Conservation (phyloP, 805 yeast species). For the Alloascoidea africana region DNA sequence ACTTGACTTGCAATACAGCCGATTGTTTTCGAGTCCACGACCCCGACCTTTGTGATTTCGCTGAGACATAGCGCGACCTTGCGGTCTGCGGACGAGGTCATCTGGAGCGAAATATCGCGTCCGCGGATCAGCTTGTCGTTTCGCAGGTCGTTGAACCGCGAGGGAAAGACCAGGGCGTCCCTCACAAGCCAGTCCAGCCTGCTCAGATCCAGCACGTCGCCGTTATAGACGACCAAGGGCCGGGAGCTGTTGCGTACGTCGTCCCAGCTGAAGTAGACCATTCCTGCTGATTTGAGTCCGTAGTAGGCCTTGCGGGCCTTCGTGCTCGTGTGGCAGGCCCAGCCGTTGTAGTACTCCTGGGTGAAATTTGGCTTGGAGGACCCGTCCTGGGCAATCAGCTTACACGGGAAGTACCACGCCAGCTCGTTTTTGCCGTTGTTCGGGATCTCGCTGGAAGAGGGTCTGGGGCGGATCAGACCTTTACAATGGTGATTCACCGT, state of each 20-base stretch:
- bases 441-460: too few relatives aligned
- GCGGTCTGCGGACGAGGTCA: slow-evolving; percentile 27
- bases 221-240: slow-evolving; percentile 62
- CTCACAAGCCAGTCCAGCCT: slow-evolving; percentile 50
- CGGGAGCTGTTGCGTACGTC: slow-evolving; percentile 47
- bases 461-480: slow-evolving; percentile 56
- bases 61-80: slow-evolving; percentile 57
- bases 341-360: slow-evolving; percentile 41
- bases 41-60: slow-evolving; percentile 71
- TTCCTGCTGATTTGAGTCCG: slow-evolving; percentile 37
- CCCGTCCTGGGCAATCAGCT: slow-evolving; percentile 32
- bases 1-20: slow-evolving; percentile 74
- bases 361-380: slow-evolving; percentile 43
- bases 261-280: slow-evolving; percentile 70
- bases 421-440: slow-evolving; percentile 31
- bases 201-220: slow-evolving; percentile 61
- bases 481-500: slow-evolving; percentile 87
- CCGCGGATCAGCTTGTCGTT: slow-evolving; percentile 38
- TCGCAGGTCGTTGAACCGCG: slow-evolving; percentile 40
- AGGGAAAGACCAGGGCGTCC: slow-evolving; percentile 50
- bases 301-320: slow-evolving; percentile 49
- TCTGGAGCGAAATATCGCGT: slow-evolving; percentile 53
- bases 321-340: slow-evolving; percentile 65
- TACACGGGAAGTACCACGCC: slow-evolving; percentile 87
- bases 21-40: slow-evolving; percentile 60